Evolutionary conservation across 106 monocot species (phyloP), one percentile per base, ranked within the genome.

Genomic region (Dendrobium officinale): DNA sequence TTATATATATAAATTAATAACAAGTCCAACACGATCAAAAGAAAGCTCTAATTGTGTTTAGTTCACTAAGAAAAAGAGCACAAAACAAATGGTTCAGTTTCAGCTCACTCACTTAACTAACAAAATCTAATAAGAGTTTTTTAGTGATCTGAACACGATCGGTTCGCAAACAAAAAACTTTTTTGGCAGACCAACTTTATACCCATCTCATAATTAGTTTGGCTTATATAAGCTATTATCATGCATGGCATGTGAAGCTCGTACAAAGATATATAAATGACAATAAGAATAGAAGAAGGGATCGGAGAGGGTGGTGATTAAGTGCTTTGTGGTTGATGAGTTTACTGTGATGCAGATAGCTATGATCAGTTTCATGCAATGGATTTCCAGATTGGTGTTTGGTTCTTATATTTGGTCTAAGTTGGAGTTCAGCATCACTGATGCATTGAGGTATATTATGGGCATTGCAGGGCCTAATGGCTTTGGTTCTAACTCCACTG

Each of bases 401-500:
- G 64, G 18, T 42, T 59, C 29, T 44, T 75, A 26, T 16, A 16
- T 55, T 0, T 29, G 9, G 51, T 11, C 7, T 19, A 41, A 84
- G 47, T 74, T 67, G 72, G 49, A 56, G 33, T 81, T n/a, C 15
- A 2, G 51, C 75, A 88, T 93, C 83, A 75, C 73, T 55, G 68
- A 83, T 31, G 74, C 80, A 33, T 29, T 88, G 76, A 87, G 83
- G 72, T 90, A 90, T 37, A 42, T 93, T 43, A 11, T 85, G 41
- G 88, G 90, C 29, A 9, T 86, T 41, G 55, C 81, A 17, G 93
- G 93, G 2, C 84, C 88, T 4, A 88, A 86, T 54, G 88, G 93
- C 11, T 91, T 87, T 66, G 91, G 91, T 9, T 93, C 91, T 1
- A 89, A 49, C 4, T 85, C 88, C 48, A 91, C 91, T 2, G 87